A percentile compares a stretch with the other conserved stretches of the same genome.
phyloP scores from a whole-genome alignment of 139 green algal species.

The Pseudopediastrum boryanum region DNA sequence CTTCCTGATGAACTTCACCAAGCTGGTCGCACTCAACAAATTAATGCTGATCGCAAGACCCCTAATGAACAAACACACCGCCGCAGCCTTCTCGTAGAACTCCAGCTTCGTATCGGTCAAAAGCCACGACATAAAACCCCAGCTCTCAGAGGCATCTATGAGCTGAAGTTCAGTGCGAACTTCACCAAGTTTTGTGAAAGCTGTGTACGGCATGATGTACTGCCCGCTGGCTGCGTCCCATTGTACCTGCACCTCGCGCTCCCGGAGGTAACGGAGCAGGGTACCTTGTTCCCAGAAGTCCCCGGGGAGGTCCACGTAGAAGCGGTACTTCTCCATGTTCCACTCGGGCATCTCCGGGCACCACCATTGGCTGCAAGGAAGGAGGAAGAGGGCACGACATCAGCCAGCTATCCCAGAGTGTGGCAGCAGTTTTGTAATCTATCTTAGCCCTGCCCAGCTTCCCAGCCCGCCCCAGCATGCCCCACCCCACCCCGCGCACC shows the following conservation, averaged over 20 bases:
- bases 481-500: too few species aligned
- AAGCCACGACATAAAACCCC: constrained; percentile 64
- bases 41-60: constrained; percentile 37
- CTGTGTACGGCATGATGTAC: constrained; percentile 56
- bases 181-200: constrained; percentile 61
- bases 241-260: constrained; percentile 41
- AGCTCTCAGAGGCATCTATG: constrained; percentile 52
- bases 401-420: too few species aligned
- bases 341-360: constrained; percentile 66
- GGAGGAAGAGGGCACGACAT: neutral
- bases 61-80: constrained; percentile 25
- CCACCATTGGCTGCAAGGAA: constrained; percentile 56
- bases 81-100: constrained; percentile 20
- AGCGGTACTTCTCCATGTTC: constrained; percentile 79
- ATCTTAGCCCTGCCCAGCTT: too few species aligned
- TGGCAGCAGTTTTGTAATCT: too few species aligned
- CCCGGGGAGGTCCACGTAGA: constrained; percentile 71
- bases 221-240: constrained; percentile 50
- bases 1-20: constrained; percentile 36
- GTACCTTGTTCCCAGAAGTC: constrained; percentile 67
- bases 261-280: constrained; percentile 52
- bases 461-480: too few species aligned
- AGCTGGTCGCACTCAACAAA: constrained; percentile 28
- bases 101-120: constrained; percentile 35
- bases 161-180: constrained; percentile 60